These are phyloP conservation scores for Phalaenopsis hybrid DNA, from an alignment of 116 monocot genomes.

Conservation along the genomic window DNA sequence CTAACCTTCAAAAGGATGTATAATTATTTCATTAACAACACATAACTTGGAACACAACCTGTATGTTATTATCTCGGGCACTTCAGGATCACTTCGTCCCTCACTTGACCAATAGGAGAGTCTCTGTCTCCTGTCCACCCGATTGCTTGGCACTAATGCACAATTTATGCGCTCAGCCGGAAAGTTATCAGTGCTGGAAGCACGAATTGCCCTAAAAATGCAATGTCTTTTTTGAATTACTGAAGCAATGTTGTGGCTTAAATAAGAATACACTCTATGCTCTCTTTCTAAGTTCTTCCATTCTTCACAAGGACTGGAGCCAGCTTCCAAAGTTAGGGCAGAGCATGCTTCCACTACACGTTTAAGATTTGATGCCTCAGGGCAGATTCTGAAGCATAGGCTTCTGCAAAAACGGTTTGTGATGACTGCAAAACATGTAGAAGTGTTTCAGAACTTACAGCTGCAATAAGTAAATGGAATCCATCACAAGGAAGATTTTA, in stretches of 20 bases:
- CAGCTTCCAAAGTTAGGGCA: slow-evolving; percentile 13
- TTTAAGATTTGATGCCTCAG: slow-evolving; percentile 46
- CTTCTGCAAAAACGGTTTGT: slow-evolving; percentile 57
- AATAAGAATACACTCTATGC: slow-evolving; percentile 50
- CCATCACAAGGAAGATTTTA: too few relatives aligned
- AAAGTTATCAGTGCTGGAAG: slow-evolving; percentile 94
- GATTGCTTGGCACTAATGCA: slow-evolving; percentile 50
- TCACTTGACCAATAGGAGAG: slow-evolving; percentile 95
- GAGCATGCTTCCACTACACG: slow-evolving; percentile 25
- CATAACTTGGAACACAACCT: slow-evolving; percentile 48
- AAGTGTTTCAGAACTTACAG: background rate
- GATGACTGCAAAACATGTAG: slow-evolving; percentile 52
- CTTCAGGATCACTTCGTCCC: slow-evolving; percentile 50
- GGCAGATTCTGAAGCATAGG: slow-evolving; percentile 43
- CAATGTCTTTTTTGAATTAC: slow-evolving; percentile 27
- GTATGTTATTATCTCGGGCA: slow-evolving; percentile 76
- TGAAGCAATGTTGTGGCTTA: slow-evolving; percentile 32
- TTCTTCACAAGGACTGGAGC: slow-evolving; percentile 38
- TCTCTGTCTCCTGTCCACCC: slow-evolving; percentile 19
- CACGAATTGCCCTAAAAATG: slow-evolving; percentile 39
- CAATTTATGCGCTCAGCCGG: slow-evolving; percentile 74
- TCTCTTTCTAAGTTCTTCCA: slow-evolving; percentile 45
- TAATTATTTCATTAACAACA: slow-evolving; percentile 63
- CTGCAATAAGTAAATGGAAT: background rate
- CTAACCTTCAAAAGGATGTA: slow-evolving; percentile 80